phyloP scores from a whole-genome alignment of 139 green algal genomes.

The Chlorella vulgaris region DNA sequence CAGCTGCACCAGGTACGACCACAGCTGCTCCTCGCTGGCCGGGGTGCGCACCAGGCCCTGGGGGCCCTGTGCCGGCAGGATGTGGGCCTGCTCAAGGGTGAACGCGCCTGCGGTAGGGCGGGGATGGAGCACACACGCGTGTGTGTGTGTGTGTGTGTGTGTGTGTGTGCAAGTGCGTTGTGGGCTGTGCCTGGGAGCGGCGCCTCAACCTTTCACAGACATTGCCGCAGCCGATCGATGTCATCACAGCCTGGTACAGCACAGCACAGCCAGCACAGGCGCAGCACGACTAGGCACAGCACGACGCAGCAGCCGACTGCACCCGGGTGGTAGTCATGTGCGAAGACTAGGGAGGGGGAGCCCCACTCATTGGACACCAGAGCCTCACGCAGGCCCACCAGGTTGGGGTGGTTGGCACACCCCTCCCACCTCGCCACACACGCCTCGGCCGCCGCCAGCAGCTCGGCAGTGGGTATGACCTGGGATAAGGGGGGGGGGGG shows the following conservation, averaged over 20 bases:
- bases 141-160: too few relatives aligned
- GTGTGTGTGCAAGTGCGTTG: too few relatives aligned
- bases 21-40: conserved; percentile 80
- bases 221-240: neutral
- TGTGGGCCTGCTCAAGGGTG: conserved; percentile 61
- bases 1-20: conserved; percentile 85
- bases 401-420: conserved; percentile 72
- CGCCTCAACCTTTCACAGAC: neutral
- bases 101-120: conserved; percentile 47
- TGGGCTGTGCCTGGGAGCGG: too few relatives aligned
- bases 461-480: conserved; percentile 71
- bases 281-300: too few relatives aligned
- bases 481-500: conserved; percentile 64
- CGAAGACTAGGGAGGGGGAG: conserved; percentile 61
- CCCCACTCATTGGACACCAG: conserved; percentile 78
- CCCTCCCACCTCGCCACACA: conserved; percentile 68
- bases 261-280: too few relatives aligned
- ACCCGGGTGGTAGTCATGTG: conserved; percentile 73
- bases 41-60: conserved; percentile 45
- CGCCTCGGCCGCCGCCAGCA: conserved; percentile 62
- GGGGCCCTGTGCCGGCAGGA: conserved; percentile 38
- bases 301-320: neutral
- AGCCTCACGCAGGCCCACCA: conserved; percentile 64
- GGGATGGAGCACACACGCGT: neutral
- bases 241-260: too few relatives aligned